Base-by-base conservation (phyloP, 2,329 filamentous ascomycete species). In the Madurella mycetomatis region DNA sequence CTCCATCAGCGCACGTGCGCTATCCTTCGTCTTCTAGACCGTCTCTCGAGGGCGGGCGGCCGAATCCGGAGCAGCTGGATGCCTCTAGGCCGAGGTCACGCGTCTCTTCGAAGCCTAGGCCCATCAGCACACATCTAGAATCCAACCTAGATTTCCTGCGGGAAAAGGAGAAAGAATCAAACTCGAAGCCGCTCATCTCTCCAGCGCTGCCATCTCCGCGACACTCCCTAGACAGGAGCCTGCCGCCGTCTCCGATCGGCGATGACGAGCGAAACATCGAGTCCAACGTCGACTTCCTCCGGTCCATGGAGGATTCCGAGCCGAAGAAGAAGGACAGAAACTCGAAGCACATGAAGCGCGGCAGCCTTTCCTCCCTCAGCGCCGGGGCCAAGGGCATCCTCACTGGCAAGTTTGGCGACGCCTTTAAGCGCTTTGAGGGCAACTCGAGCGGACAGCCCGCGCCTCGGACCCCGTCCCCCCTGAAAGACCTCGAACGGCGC, bases 401-500 rank as follows among this genome's bases (percentile, higher is more conserved):
- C n/a, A 86, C 85, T 5, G 89, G 91, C 19, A 90, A 87, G 62
- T 96, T 97, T 68, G 90, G 92, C 0, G 92, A 96, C 64, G 92
- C 92, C 2, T 96, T 97, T 73, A 90, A 92, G 66, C 82, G 88
- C 5, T 97, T 97, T 62, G 94, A 99, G 19, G 80, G 76, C 55
- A 70, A 65, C 64, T 60, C 43, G 56, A 62, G 62, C 54, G 66
- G 47, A 18, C 59, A 61, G 11, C 64, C 63, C 15, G 67, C 62
- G n/a, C 65, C 62, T 7, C 72, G 76, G 37, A 75, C 76, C 13
- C 74, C 77, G 1, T 81, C 79, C 5, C 79, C 77, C 4, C 69
- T 75, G 25, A 78, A 76, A 62, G 76, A 76, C 50, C 64, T 70
- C 30, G 78, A 72, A 60, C 77, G 66, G 56, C 76, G 69, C 70